Evolutionary conservation across 2,329 filamentous ascomycete genomes (phyloP), one percentile per base, ranked within the genome.

Genomic region (Cytospora chrysosperma): DNA sequence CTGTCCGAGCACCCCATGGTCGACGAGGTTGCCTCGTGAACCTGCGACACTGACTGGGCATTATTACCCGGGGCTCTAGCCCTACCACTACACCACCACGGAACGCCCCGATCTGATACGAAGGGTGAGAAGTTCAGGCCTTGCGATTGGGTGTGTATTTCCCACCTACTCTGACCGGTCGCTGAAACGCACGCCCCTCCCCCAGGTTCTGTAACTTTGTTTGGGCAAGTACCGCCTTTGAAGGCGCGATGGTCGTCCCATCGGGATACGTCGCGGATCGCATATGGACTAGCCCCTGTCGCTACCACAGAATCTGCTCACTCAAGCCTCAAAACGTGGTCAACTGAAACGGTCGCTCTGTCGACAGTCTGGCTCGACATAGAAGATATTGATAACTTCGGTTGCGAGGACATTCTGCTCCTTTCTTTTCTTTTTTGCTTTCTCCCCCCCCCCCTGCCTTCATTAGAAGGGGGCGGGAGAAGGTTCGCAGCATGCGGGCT

Each of bases 131-230:
- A 6, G 17, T 7, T 21, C 24, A 34, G 55, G 61, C 61, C 59
- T 54, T 47, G 61, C 61, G 61, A 63, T 63, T 63, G 61, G 61
- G 55, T 59, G 50, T 63, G 55, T 27, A 37, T 15, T 40, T n/a
- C 19, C n/a, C 13, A 27, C 51, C 37, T 61, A 27, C 34, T 28
- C 51, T 28, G 17, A 17, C 51, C 21, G 17, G 51, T 32, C 19
- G 50, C 12, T 47, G 13, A 47, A 4, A 47, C 37, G n/a, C 15
- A n/a, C 40, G 17, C 40, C 40, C 40, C 40, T 5, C n/a, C 40
- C n/a, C 40, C 9, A 47, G 8, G 40, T 47, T 21, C 3, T 21
- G 40, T 21, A 10, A 21, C 19, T 47, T n/a, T 21, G n/a, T 47
- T 47, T 47, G 40, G 40, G 2, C 40, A 21, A 12, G n/a, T 47